Percentiles rank a stretch among this genome's conserved stretches.
phyloP scores from a whole-genome alignment of 352 stramenopile genomes.

The Phytopythium litorale region DNA sequence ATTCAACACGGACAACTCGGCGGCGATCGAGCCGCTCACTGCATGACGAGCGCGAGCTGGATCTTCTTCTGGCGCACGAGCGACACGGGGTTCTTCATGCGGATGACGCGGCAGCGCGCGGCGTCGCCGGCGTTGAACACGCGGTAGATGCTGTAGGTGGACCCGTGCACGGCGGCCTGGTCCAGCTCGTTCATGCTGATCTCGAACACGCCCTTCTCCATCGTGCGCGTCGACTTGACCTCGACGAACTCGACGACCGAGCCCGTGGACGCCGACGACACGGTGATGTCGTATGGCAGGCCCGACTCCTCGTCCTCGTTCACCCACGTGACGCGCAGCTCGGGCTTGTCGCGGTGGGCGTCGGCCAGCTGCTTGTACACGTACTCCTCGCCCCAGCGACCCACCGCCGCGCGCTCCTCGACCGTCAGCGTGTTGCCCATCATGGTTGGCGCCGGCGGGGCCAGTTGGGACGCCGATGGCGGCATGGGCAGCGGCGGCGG shows the following conservation, averaged over 20 bases:
- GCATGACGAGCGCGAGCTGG: conserved; percentile 75
- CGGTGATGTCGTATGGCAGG: conserved; percentile 74
- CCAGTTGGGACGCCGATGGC: not conserved
- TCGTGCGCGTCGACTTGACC: conserved; percentile 84
- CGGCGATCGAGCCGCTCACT: conserved; percentile 20
- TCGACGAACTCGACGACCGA: conserved; percentile 78
- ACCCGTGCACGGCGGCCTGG: conserved; percentile 71
- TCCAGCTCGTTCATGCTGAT: conserved; percentile 90
- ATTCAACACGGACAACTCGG: not conserved
- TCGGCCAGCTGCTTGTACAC: conserved; percentile 70
- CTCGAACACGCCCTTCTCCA: conserved; percentile 86
- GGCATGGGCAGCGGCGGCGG: conserved; percentile 6
- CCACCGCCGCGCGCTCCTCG: conserved; percentile 69
- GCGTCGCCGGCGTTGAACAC: conserved; percentile 82
- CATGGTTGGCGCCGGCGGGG: conserved; percentile 12
- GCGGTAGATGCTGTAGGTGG: conserved; percentile 80
- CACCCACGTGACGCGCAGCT: conserved; percentile 64
- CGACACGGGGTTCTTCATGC: conserved; percentile 80
- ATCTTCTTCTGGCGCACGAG: conserved; percentile 83
- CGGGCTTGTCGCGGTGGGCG: conserved; percentile 27
- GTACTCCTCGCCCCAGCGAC: conserved; percentile 81
- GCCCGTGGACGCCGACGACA: conserved; percentile 29
- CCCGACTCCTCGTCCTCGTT: conserved; percentile 80
- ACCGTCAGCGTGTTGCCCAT: conserved; percentile 64
- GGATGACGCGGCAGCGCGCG: conserved; percentile 66